Percentiles rank a stretch among this genome's conserved stretches.
Evolutionary conservation across 176 grass and related monocot genomes (phyloP).

Genomic region (Hsuehochloa calcarea): DNA sequence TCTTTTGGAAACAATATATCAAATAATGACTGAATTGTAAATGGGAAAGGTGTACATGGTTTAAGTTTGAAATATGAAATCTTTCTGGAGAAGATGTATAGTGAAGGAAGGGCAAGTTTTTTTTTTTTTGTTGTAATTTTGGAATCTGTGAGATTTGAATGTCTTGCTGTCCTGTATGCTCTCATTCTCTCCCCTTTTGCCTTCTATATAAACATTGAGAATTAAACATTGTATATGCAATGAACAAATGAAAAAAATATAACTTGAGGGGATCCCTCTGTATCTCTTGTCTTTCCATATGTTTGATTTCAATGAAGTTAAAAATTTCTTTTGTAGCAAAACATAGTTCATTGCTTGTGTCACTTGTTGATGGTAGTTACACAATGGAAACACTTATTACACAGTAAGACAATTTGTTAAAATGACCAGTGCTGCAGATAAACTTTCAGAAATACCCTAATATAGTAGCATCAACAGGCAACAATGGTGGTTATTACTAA

Average conservation of each 20-base stretch:
- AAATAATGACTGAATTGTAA: constrained; percentile 30
- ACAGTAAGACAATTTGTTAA: background rate
- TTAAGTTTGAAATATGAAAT: constrained; percentile 28
- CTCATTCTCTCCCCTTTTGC: constrained; percentile 15
- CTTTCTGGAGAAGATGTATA: constrained; percentile 19
- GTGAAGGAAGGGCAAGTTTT: constrained; percentile 19
- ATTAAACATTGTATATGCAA: constrained; percentile 34
- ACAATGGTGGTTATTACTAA: background rate
- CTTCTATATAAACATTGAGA: constrained; percentile 7
- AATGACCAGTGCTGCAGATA: background rate
- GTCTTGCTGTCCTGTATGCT: constrained; percentile 16
- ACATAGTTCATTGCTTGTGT: background rate
- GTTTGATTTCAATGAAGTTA: background rate
- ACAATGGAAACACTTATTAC: background rate
- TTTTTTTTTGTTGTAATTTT: constrained; percentile 21
- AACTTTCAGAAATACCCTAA: background rate
- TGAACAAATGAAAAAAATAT: constrained; percentile 13
- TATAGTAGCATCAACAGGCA: background rate
- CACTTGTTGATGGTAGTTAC: constrained; percentile 6
- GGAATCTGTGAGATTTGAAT: constrained; percentile 16
- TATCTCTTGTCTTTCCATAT: constrained; percentile 3
- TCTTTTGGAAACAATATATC: constrained; percentile 41
- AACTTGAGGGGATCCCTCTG: background rate
- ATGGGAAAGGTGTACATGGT: constrained; percentile 38
- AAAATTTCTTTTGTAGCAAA: background rate